phyloP scores from a whole-genome alignment of 2,329 filamentous ascomycete species.

The Tolypocladium tropicale region DNA sequence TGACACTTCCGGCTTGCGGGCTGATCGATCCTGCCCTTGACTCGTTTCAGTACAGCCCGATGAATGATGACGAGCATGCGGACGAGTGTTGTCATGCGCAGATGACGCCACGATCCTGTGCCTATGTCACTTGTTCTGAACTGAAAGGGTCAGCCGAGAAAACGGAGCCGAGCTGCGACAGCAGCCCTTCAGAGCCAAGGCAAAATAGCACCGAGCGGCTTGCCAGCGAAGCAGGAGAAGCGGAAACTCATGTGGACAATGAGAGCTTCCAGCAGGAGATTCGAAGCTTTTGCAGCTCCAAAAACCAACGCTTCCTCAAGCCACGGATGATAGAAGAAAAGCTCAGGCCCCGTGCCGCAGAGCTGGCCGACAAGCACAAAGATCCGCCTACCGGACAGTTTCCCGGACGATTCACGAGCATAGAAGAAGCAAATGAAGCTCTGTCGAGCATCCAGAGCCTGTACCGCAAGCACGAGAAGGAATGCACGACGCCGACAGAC shows the following conservation, averaged over 20 bases:
- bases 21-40: not conserved
- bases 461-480: conserved; percentile 7
- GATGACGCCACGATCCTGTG: not conserved
- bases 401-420: conserved; percentile 2
- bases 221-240: not conserved
- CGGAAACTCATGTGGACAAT: not conserved
- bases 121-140: not conserved
- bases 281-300: not conserved
- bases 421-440: conserved; percentile 2
- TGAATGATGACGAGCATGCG: not conserved
- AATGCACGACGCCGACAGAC: conserved; percentile 6
- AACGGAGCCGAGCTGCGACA: not conserved
- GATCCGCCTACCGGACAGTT: not conserved
- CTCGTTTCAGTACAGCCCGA: not conserved
- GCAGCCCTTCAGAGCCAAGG: not conserved
- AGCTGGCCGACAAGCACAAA: not conserved
- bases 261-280: not conserved
- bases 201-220: not conserved
- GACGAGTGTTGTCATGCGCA: not conserved
- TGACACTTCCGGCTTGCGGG: not conserved
- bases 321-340: not conserved
- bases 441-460: conserved; percentile 2
- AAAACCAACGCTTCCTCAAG: not conserved
- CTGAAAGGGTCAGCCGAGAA: not conserved
- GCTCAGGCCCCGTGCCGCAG: not conserved